Evolutionary conservation across 2,329 filamentous ascomycete species (phyloP).

Genomic region (Aaosphaeria arxii): DNA sequence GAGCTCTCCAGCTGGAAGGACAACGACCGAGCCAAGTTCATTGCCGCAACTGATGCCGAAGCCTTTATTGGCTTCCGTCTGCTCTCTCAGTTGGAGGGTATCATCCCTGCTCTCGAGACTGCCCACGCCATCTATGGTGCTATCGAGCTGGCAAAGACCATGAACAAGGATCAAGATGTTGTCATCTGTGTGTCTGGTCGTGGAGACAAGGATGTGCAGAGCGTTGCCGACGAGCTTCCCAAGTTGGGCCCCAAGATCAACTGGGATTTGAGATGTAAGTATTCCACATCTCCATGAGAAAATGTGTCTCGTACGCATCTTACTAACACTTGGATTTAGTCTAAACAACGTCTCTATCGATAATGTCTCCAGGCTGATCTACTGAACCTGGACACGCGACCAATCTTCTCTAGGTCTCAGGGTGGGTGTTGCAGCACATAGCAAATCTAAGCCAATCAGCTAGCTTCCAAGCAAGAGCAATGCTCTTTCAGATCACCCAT

Average conservation of each 20-base stretch:
- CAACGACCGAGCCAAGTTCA: slow-evolving; percentile 76
- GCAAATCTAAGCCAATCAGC: too few species aligned
- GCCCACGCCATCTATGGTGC: slow-evolving; percentile 90
- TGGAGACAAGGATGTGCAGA: slow-evolving; percentile 98
- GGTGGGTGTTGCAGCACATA: too few species aligned
- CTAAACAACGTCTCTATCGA: too few species aligned
- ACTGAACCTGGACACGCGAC: too few species aligned
- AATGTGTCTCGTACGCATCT: too few species aligned
- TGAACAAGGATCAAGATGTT: slow-evolving; percentile 83
- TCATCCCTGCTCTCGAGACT: slow-evolving; percentile 93
- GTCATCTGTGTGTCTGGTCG: slow-evolving; percentile 92
- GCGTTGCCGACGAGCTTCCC: slow-evolving; percentile 90
- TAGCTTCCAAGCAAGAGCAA: too few species aligned
- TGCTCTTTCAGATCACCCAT: too few species aligned
- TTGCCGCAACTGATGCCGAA: slow-evolving; percentile 87
- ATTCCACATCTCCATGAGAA: too few species aligned
- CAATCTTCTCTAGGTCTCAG: too few species aligned
- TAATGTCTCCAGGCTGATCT: too few species aligned
- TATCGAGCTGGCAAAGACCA: slow-evolving; percentile 85
- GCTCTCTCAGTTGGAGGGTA: slow-evolving; percentile 85
- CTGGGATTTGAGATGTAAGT: slow-evolving; percentile 57
- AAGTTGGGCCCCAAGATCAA: slow-evolving; percentile 84
- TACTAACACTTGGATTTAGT: too few species aligned
- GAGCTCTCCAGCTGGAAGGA: slow-evolving; percentile 95
- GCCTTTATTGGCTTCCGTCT: slow-evolving; percentile 85